Evolutionary conservation across 2,329 filamentous ascomycete genomes (phyloP), one percentile per base, ranked within the genome.

Genomic region (Pseudonectria buxi): DNA sequence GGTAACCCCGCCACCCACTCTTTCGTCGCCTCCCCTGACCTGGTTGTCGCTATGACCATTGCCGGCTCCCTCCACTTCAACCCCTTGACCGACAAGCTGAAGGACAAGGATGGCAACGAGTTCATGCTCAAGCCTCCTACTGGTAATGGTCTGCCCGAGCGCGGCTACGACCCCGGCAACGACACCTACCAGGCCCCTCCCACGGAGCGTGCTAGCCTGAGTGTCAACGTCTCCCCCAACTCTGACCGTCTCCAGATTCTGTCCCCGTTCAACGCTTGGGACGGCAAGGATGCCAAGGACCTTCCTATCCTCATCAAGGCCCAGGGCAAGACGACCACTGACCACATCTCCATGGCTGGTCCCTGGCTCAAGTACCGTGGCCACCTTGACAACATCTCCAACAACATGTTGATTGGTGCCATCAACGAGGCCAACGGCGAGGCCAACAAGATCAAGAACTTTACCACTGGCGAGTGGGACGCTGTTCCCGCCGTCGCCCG

Each of bases 291-390:
- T 60, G 84, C 83, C 43, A 67, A 65, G 26, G 77, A 88, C 58
- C 70, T 94, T 43, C 89, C 89, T 42, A 94, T 98, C 58, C 74
- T 98, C 48, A 95, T 96, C 77, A 98, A 98, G 68, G 84, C 96
- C 46, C 84, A 89, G 45, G 92, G 92, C 46, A 95, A 98, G 68
- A 98, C 92, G 73, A 98, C 92, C 38, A 98, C 92, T 28, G 92
- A 98, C 65, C 96, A 92, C 51, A 98, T 98, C 64, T 96, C 89
- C 26, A 90, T 90, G 24, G 90, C 90, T 1, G 90, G 90, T 6
- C 90, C 90, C 12, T 96, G 90, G 90, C 74, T 96, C 65, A 95
- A 95, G 77, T 96, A 95, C 79, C 87, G 90, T 77, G 90, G 90
- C 45, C 90, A 96, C 64, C 76, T 96, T 57, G 90, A 95, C 79